A percentile compares a stretch with the other conserved stretches of the same genome.
Conservation (phyloP, 2,329 filamentous ascomycete genomes). For the Dichotomopilus funicola region DNA sequence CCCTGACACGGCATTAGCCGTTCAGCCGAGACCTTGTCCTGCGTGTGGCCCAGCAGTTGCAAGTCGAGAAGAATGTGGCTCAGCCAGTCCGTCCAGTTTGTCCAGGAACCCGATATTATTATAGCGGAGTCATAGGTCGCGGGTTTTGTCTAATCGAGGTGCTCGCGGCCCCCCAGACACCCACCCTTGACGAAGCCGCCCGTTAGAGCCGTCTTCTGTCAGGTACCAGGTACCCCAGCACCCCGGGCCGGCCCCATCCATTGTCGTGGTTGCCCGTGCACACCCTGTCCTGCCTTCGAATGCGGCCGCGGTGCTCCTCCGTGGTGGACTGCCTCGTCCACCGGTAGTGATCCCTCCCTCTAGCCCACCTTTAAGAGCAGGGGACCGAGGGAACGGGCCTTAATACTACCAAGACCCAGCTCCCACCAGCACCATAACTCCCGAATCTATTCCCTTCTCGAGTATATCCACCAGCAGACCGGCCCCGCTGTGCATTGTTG, state of each 20-base stretch:
- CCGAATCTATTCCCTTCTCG: constrained; percentile 35
- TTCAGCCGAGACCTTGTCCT: constrained; percentile 42
- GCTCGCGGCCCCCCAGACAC: constrained; percentile 20
- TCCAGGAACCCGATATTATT: constrained; percentile 19
- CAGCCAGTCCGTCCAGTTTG: constrained; percentile 27
- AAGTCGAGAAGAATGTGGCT: constrained; percentile 32
- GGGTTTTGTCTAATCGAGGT: constrained; percentile 32
- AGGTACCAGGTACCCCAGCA: constrained; percentile 34
- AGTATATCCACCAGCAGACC: constrained; percentile 32
- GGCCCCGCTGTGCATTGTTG: constrained; percentile 36
- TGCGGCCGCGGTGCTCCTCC: constrained; percentile 43
- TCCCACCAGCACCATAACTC: constrained; percentile 36
- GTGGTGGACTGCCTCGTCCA: constrained; percentile 36
- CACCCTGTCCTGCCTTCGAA: constrained; percentile 37
- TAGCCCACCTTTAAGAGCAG: constrained; percentile 37
- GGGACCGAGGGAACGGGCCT: constrained; percentile 33
- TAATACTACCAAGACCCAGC: constrained; percentile 35
- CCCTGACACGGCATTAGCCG: constrained; percentile 42
- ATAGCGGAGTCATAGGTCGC: constrained; percentile 24
- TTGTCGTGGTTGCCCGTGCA: constrained; percentile 32
- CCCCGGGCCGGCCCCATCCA: constrained; percentile 20
- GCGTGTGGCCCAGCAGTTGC: constrained; percentile 30
- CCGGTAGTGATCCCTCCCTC: constrained; percentile 43
- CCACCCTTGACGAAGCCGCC: constrained; percentile 27
- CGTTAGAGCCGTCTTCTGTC: constrained; percentile 35